Base-by-base conservation (phyloP, 1,139 yeast genomes). In the Suhomyces atakaporum region DNA sequence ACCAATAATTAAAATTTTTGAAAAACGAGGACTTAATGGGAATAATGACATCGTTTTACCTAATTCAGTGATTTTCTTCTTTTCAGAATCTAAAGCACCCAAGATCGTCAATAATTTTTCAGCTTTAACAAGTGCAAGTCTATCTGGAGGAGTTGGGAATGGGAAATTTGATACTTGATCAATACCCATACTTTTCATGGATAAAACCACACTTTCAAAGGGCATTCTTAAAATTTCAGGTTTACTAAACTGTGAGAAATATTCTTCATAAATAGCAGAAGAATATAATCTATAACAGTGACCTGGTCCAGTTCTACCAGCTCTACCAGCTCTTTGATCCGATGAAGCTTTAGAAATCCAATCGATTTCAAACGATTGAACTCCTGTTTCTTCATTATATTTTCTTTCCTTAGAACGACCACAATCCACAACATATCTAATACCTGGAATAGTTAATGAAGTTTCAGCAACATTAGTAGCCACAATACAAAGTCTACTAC, bases 261-360 rank as follows among this genome's bases (percentile, higher is more conserved):
- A 92, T 42, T 81, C 77, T 54, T 92, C 97, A 58, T 74, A 94
- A 7, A 94, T 86, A 0, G 98, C 98, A n/a, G 97, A 90, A 0
- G 98, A 90, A 53, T 73, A 94, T 15, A 94, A 63, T 42, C 98
- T 71, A 58, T 94, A 94, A 58, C 97, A 88, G 54, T 94, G 98
- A 37, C 99, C 99, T 0, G 98, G 97, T 0, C 98, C 98, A 0
- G 97, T 92, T 77, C 99, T 85, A 57, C 98, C 99, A 34, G 99
- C 98, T 74, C 99, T 84, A 62, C 98, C 98, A 23, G 96, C 66
- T 65, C 98, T 76, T 68, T 94, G 99, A 46, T 81, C 94, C 0
- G 98, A 94, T 40, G 96, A 85, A 1, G 99, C 98, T 53, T 94
- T 89, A 25, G 96, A 84, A 10, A 92, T 73, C 97, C 97, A 94